Conservation (phyloP, 495 filamentous ascomycete genomes). For the Clohesyomyces aquaticus region DNA sequence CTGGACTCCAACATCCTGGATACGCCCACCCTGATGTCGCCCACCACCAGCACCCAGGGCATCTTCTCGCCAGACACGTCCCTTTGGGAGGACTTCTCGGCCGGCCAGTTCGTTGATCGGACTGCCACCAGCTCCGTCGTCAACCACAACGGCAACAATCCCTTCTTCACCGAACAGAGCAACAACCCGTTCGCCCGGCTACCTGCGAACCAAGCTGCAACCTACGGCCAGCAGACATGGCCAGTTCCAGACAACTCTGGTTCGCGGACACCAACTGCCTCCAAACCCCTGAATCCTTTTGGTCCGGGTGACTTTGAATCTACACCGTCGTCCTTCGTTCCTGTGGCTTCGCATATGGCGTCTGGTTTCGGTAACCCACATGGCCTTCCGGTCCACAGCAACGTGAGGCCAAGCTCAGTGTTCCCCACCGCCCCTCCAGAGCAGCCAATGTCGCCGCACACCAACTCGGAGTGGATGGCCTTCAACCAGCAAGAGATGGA, state of each 20-base stretch:
- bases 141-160: conserved; percentile 38
- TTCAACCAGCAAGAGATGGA: conserved; percentile 55
- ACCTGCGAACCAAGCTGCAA: conserved; percentile 49
- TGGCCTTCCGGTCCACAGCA: conserved; percentile 40
- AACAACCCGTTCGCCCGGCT: conserved; percentile 56
- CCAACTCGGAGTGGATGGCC: conserved; percentile 64
- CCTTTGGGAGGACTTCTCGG: conserved; percentile 44
- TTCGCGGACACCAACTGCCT: conserved; percentile 49
- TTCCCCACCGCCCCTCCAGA: conserved; percentile 49
- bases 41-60: conserved; percentile 41
- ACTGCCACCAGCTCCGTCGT: conserved; percentile 32
- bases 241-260: conserved; percentile 44
- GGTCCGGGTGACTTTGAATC: conserved; percentile 46
- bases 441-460: conserved; percentile 63
- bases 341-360: conserved; percentile 40
- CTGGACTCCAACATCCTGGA: conserved; percentile 46
- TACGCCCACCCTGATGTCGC: conserved; percentile 46
- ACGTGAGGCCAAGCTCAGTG: conserved; percentile 41
- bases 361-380: conserved; percentile 37
- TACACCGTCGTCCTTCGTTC: conserved; percentile 52
- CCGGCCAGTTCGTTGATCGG: conserved; percentile 42
- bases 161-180: conserved; percentile 48
- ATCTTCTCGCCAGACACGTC: conserved; percentile 41
- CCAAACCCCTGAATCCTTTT: conserved; percentile 44
- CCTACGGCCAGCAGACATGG: conserved; percentile 52